These are phyloP conservation scores for Tulasnella sp. DNA, from an alignment of 768 basidiomycete species.

Conservation along the genomic window DNA sequence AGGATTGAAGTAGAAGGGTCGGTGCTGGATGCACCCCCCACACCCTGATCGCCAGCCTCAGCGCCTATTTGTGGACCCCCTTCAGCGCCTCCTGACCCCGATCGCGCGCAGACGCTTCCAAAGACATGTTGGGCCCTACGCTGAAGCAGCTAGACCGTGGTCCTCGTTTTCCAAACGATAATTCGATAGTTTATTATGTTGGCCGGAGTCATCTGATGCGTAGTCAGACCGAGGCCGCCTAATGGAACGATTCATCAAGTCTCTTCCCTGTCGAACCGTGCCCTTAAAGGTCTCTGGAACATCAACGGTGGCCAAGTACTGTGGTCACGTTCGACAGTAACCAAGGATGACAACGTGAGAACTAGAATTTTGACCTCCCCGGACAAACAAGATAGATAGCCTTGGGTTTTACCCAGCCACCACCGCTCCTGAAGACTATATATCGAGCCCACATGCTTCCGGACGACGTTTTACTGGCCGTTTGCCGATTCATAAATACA, in stretches of 20 bases:
- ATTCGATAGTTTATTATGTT: too few relatives aligned
- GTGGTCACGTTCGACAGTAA: not conserved
- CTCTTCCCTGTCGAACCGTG: not conserved
- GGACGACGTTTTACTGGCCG: not conserved
- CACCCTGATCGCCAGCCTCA: constrained; percentile 6
- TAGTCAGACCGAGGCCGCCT: too few relatives aligned
- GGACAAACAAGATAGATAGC: not conserved
- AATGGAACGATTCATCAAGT: too few relatives aligned
- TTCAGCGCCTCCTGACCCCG: not conserved
- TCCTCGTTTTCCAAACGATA: not conserved
- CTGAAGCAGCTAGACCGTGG: not conserved
- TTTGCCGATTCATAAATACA: not conserved
- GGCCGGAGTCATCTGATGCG: too few relatives aligned
- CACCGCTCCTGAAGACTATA: too few relatives aligned
- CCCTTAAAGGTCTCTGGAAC: not conserved
- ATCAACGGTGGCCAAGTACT: not conserved
- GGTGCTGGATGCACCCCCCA: not conserved
- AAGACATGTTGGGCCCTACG: not conserved
- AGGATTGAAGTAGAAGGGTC: not conserved
- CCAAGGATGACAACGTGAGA: not conserved
- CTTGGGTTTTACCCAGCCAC: too few relatives aligned
- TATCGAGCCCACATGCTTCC: not conserved
- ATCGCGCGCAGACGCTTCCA: not conserved
- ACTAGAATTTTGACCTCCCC: not conserved
- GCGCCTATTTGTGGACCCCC: not conserved